Percentiles rank a stretch among this genome's conserved stretches.
These are phyloP conservation scores for Peronosclerospora sorghi DNA, from an alignment of 352 stramenopile species.

Conservation along the genomic window DNA sequence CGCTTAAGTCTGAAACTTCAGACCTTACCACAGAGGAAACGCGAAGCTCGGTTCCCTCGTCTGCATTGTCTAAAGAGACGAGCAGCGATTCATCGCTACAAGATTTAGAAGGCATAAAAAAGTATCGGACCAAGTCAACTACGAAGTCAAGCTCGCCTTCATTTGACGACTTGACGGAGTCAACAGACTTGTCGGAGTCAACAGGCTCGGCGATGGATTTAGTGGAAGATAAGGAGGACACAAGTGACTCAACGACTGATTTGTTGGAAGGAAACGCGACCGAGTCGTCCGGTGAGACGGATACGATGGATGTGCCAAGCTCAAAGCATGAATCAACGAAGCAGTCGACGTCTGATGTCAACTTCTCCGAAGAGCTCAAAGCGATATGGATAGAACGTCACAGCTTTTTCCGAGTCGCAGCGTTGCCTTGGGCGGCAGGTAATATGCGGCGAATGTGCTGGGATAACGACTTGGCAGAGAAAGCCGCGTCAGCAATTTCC, in stretches of 20 bases:
- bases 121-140: too few relatives aligned
- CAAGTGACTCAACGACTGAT: too few relatives aligned
- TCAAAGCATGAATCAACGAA: conserved; percentile 2
- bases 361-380: conserved; percentile 29
- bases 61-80: conserved; percentile 1
- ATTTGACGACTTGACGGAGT: too few relatives aligned
- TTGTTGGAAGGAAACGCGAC: conserved; percentile 2
- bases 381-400: conserved; percentile 61
- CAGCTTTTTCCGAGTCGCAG: conserved; percentile 63
- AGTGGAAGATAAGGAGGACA: too few relatives aligned
- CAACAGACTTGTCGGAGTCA: too few relatives aligned
- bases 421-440: conserved; percentile 39
- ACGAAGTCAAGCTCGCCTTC: too few relatives aligned
- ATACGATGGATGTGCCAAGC: background rate
- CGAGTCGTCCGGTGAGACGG: background rate
- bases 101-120: background rate
- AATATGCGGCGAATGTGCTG: conserved; percentile 64
- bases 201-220: too few relatives aligned
- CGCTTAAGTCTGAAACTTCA: conserved; percentile 1
- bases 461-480: conserved; percentile 39
- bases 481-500: conserved; percentile 25
- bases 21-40: conserved; percentile 8
- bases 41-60: conserved; percentile 3
- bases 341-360: conserved; percentile 11
- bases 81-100: conserved; percentile 3